phyloP scores from a whole-genome alignment of 805 yeast genomes.

The Nakazawaea ernobii region DNA sequence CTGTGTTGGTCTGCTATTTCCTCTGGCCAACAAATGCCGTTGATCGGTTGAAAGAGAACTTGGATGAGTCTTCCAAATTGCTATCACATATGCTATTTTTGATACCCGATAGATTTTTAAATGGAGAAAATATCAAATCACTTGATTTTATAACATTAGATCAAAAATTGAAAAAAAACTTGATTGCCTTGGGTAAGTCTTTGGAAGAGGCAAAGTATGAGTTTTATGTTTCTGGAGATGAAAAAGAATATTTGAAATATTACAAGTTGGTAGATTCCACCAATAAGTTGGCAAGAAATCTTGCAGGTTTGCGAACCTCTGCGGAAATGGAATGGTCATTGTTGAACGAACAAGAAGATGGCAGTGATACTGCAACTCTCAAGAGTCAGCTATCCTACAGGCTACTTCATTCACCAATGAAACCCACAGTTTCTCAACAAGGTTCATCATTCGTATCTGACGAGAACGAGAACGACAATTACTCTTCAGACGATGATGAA shows the following conservation, averaged over 20 bases:
- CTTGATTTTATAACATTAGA: slow-evolving; percentile 32
- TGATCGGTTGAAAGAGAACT: slow-evolving; percentile 32
- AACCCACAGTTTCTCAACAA: too few relatives aligned
- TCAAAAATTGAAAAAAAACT: slow-evolving; percentile 32
- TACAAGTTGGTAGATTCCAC: slow-evolving; percentile 45
- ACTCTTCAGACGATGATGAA: slow-evolving; percentile 14
- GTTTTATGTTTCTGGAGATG: slow-evolving; percentile 47
- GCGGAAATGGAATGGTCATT: slow-evolving; percentile 61
- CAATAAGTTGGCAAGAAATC: slow-evolving; percentile 44
- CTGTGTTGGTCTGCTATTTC: slow-evolving; percentile 55
- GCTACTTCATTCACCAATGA: not conserved
- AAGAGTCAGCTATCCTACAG: slow-evolving; percentile 19
- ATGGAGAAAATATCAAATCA: slow-evolving; percentile 37
- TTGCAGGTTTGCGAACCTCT: slow-evolving; percentile 65
- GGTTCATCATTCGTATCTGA: not conserved
- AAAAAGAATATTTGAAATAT: slow-evolving; percentile 42
- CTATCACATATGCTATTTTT: slow-evolving; percentile 45
- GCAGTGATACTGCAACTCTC: slow-evolving; percentile 18
- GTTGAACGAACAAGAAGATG: slow-evolving; percentile 26
- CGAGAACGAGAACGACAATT: not conserved
- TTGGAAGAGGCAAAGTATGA: slow-evolving; percentile 63
- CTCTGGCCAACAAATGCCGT: slow-evolving; percentile 62
- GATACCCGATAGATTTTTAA: slow-evolving; percentile 42
- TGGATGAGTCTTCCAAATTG: slow-evolving; percentile 46
- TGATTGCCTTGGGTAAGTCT: slow-evolving; percentile 31